Base-by-base conservation (phyloP, 768 basidiomycete genomes). In the Russula vinacea region DNA sequence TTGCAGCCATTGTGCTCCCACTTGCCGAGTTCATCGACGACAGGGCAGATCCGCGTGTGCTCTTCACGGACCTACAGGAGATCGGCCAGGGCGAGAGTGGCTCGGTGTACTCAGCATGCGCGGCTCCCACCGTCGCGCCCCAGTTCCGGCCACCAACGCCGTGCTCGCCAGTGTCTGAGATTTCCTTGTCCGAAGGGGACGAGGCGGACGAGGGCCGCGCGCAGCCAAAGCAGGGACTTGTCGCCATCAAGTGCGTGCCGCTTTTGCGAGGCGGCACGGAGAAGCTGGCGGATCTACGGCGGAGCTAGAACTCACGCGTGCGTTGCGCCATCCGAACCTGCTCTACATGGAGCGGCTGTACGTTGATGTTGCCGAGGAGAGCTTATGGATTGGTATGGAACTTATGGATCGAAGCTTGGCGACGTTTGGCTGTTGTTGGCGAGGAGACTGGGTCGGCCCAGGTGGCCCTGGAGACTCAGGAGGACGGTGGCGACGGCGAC, bases 321-420 rank as follows among this genome's bases (percentile, higher is more conserved):
- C 80, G 17, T 55, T 89, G 56, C 73, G 78, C 60, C 84, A 90
- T 67, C 79, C 81, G 64, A 83, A 90, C 73, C 70, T 92, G 8
- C 76, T 93, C 22, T 74, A 79, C 3, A 81, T 89, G 77, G 89
- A 90, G 70, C 83, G 80, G 50, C 74, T 90, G 26, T 90, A 90
- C 73, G 85, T 90, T 33, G 84, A 87, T 69, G 71, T 86, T 4
- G 77, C 78, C 40, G 76, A 74, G 50, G 77, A 78, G 58, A 68
- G 85, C 62, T 74, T 94, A 42, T 94, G 92, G 92, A 87, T 94
- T 55, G 78, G 87, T 66, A 94, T 94, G 92, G 90, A 92, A 73
- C 82, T 93, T 37, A 92, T 94, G 91, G 90, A 92, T 70, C 80
- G 90, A 66, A 92, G 90, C 71, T 76, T 94, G 68, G 92, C 92